phyloP scores from a whole-genome alignment of 257 asterid species.

The Solanum dulcamara region DNA sequence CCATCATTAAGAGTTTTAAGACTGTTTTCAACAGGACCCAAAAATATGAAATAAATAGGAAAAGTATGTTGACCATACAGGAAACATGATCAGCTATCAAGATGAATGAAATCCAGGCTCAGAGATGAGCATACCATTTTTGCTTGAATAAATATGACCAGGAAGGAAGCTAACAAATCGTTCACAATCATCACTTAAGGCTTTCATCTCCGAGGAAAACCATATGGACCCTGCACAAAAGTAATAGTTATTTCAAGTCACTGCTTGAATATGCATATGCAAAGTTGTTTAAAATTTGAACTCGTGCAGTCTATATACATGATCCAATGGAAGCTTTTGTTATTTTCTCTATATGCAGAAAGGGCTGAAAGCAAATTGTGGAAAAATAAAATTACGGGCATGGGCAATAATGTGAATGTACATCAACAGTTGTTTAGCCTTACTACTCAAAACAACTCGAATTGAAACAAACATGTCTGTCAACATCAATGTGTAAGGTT shows the following conservation, averaged over 20 bases:
- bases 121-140: conserved; percentile 45
- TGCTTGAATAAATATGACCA: conserved; percentile 93
- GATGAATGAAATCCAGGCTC: background rate
- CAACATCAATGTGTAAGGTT: background rate
- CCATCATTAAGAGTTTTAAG: background rate
- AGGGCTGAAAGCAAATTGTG: background rate
- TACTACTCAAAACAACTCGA: background rate
- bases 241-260: background rate
- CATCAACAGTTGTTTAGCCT: background rate
- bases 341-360: background rate
- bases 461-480: background rate
- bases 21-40: background rate
- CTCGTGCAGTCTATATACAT: background rate
- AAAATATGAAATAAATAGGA: background rate
- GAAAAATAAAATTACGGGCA: background rate
- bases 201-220: conserved; percentile 99
- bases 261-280: background rate
- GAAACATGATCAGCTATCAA: background rate
- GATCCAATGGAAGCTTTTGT: background rate
- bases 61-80: background rate
- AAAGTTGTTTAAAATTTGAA: background rate
- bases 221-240: conserved; percentile 82
- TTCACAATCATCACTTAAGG: conserved; percentile 97
- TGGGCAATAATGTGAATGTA: background rate
- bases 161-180: conserved; percentile 82